Conservation (phyloP, 768 basidiomycete genomes). For the Xerocomus brunneocitrinus region DNA sequence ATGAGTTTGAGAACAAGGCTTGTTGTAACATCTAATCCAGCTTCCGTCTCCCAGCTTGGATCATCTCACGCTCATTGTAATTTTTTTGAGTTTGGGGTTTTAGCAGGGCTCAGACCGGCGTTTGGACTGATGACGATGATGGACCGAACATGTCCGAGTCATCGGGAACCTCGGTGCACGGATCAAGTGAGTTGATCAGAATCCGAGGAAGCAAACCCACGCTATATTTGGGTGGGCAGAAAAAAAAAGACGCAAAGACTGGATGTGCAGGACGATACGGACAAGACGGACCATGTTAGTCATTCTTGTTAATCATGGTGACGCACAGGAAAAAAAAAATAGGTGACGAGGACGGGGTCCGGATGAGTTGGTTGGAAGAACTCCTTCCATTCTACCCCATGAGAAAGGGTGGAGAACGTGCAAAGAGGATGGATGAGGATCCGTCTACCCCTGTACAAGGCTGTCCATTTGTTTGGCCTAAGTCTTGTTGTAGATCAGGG, state of each 20-base stretch:
- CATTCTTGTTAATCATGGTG: no score
- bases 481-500: no score
- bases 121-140: background rate
- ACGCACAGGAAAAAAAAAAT: no score
- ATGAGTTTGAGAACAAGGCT: background rate
- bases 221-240: background rate
- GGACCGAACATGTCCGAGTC: background rate
- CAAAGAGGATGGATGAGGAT: background rate
- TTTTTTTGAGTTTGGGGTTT: background rate
- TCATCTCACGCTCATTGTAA: background rate
- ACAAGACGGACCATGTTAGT: no score
- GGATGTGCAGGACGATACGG: no score
- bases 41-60: no score
- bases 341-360: no score
- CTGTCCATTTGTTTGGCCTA: no score
- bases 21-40: background rate
- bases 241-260: no score
- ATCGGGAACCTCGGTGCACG: background rate
- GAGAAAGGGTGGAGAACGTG: background rate
- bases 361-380: no score
- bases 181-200: no score
- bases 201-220: background rate
- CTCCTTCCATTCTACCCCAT: background rate
- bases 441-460: background rate
- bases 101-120: background rate